Evolutionary conservation across 208 protist species (phyloP), one percentile per base, ranked within the genome.

Genomic region (Phytomonas sp.): DNA sequence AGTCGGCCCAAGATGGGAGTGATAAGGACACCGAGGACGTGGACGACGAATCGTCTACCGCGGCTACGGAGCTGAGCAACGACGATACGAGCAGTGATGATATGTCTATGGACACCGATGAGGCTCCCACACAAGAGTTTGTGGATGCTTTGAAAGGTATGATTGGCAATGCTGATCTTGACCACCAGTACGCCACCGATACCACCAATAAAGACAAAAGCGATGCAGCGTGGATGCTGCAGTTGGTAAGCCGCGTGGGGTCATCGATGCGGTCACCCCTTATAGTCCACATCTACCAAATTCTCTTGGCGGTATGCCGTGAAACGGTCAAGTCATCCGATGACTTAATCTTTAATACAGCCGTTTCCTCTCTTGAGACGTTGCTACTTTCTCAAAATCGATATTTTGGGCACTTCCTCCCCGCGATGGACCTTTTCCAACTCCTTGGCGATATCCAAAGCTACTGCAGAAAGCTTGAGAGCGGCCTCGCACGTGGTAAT

Each of bases 401-500:
- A 40, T 95, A 94, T 67, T 95, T 87, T 72, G 91, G 91, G 14
- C 62, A 76, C 33, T 95, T 95, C 60, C 62, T 93, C 23, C 60
- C 49, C 0, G 71, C 91, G 32, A 80, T 75, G 8, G 83, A 89
- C 52, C 74, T 95, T 14, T 91, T 95, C 67, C 86, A 94, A 76
- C 70, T 95, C 10, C 75, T 95, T 0, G 88, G 82, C 29, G 91
- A 95, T 63, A 91, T 95, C 60, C 91, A 95, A 69, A 94, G 88
- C 70, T 95, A 89, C 78, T 84, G 81, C 69, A 86, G 91, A 63
- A 95, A 95, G 74, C 72, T 84, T 62, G 45, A 56, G 19, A 26
- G 45, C 7, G 7, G 45, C 45, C 31, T 75, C 19, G 78, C 81
- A 37, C 77, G 72, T 37, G 75, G 81, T 26, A 68, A 92, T 26